These are phyloP conservation scores for Basipetospora sp. DNA, from an alignment of 2,329 filamentous ascomycete genomes.

Conservation along the genomic window DNA sequence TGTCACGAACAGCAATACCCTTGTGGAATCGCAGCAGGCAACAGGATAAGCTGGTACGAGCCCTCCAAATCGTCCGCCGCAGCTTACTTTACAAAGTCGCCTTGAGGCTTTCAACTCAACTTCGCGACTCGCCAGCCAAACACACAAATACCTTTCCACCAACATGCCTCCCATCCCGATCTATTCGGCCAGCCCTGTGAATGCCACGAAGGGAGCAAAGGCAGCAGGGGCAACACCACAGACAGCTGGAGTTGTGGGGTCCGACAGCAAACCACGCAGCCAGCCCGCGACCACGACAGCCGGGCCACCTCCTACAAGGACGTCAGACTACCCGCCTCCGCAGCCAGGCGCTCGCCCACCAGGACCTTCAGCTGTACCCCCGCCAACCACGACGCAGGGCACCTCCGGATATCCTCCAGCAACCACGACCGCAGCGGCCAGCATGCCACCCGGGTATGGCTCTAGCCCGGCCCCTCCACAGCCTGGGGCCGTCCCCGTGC, in stretches of 20 bases:
- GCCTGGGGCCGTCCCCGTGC: constrained; percentile 38
- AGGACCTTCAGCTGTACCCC: constrained; percentile 25
- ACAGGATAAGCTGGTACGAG: no score
- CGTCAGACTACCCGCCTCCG: constrained; percentile 24
- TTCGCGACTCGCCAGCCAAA: no score
- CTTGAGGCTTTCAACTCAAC: no score
- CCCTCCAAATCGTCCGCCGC: no score
- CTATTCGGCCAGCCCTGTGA: constrained; percentile 45
- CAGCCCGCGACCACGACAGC: constrained; percentile 10
- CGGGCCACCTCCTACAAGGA: constrained; percentile 18
- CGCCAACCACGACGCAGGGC: constrained; percentile 13
- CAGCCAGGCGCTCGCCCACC: constrained; percentile 32
- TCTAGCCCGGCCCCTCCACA: constrained; percentile 38
- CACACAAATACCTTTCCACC: no score
- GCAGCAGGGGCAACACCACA: constrained; percentile 33
- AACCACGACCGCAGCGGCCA: constrained; percentile 10
- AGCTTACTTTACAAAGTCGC: no score
- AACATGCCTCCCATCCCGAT: constrained; percentile 48
- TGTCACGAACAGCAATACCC: no score
- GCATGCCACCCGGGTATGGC: constrained; percentile 9
- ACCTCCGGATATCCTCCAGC: constrained; percentile 29
- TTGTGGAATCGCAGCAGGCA: no score
- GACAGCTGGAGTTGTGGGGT: constrained; percentile 19
- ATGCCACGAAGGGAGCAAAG: constrained; percentile 40
- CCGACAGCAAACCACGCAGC: not conserved